A percentile compares a stretch with the other conserved stretches of the same genome.
These are phyloP conservation scores for Ramaria rubella DNA, from an alignment of 768 basidiomycete species.

Conservation along the genomic window DNA sequence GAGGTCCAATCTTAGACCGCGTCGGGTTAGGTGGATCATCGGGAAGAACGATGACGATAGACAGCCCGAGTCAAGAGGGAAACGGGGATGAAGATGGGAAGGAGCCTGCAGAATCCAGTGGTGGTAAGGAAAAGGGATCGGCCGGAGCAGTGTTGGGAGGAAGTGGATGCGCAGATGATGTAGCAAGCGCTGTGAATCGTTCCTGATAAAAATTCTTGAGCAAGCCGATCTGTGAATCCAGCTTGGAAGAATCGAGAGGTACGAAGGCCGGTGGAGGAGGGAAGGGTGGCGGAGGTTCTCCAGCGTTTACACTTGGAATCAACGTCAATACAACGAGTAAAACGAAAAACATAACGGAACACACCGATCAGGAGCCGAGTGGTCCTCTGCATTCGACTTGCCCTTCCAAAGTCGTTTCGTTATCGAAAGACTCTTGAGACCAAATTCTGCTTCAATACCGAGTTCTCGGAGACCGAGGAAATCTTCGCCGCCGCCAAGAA, in stretches of 20 bases:
- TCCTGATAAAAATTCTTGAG: conserved; percentile 68
- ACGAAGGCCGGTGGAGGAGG: conserved; percentile 81
- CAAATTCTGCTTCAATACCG: conserved; percentile 83
- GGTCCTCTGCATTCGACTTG: conserved; percentile 37
- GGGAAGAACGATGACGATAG: conserved; percentile 34
- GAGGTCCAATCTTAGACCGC: conserved; percentile 70
- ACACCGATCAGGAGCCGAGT: neutral
- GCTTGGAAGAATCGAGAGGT: conserved; percentile 54
- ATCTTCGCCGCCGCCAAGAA: conserved; percentile 71
- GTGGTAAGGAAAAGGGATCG: too few relatives aligned
- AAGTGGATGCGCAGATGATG: conserved; percentile 14
- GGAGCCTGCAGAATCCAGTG: neutral
- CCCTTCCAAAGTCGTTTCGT: conserved; percentile 72
- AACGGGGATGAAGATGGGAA: conserved; percentile 16
- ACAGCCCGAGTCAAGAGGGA: conserved; percentile 5
- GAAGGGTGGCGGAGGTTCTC: conserved; percentile 73
- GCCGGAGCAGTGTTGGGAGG: neutral
- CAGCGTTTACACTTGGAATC: conserved; percentile 1
- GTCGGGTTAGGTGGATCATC: conserved; percentile 56
- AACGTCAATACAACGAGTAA: neutral
- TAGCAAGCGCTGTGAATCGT: conserved; percentile 43
- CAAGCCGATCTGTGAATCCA: conserved; percentile 79
- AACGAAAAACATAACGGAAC: neutral
- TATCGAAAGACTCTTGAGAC: conserved; percentile 67
- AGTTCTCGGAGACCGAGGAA: conserved; percentile 84